Base-by-base conservation (phyloP, 768 basidiomycete genomes). In the Tylopilus balloui region DNA sequence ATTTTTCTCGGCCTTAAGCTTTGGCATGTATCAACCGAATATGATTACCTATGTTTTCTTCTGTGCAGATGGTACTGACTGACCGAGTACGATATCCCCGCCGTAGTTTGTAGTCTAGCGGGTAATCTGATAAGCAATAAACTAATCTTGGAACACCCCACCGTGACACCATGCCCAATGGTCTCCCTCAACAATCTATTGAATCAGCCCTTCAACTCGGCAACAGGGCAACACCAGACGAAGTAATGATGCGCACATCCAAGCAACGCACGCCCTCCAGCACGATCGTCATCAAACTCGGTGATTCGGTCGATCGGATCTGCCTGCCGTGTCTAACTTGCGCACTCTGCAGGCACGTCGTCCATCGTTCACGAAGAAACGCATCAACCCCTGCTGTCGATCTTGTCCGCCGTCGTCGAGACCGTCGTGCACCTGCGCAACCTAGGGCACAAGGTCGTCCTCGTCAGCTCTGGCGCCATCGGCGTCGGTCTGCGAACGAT, bases 391-490 rank as follows among this genome's bases (percentile, higher is more conserved):
- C 76, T 96, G 19, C 77, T 99, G 1, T 90, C 94, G 3, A 89
- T 88, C 3, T 78, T 99, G 24, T 96, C 95, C 0, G 83, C 90
- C 0, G 76, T 98, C 38, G 93, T 94, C 27, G 95, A 99, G 68
- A 91, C 92, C 0, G 91, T 92, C 13, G 77, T 91, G 14, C 70
- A 81, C 28, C 78, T 99, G 14, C 80, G 84, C 40, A 71, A 74
- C 6, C 73, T 84, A 36, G 95, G 95, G 0, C 95, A 99, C 71
- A 88, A 92, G 60, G 90, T 98, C 46, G 90, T 98, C 4, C 81
- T 99, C 11, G 92, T 96, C 51, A 92, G 88, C 60, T 96, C 93
- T 19, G 96, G 96, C 1, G 96, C 96, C n/a, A 97, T 98, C 50
- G 96, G 86, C 0, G 91, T 98, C 15, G 96, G 96, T 0, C 67